Evolutionary conservation across 768 basidiomycete species (phyloP).

Genomic region (Leucosporidium creatinivorum): DNA sequence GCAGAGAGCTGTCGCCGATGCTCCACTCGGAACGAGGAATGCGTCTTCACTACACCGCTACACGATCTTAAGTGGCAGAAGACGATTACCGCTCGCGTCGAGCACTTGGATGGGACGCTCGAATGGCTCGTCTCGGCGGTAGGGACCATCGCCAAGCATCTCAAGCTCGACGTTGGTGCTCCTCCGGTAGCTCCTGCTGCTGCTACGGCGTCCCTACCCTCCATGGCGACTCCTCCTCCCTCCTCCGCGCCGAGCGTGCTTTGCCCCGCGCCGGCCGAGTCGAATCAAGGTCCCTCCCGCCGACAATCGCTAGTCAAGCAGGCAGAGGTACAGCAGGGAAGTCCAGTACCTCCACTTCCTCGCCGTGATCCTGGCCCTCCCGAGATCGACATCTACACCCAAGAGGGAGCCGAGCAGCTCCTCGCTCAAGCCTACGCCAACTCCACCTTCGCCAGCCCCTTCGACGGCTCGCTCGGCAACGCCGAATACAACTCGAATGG

Average conservation of each 20-base stretch:
- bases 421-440: conserved; percentile 5
- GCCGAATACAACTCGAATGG: no score
- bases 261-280: neutral
- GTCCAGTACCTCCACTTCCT: neutral
- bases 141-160: neutral
- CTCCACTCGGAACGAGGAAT: neutral
- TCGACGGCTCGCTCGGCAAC: no score
- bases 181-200: neutral
- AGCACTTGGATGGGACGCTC: neutral
- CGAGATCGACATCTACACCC: neutral
- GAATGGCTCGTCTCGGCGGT: neutral
- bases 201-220: neutral
- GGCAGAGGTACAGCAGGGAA: no score
- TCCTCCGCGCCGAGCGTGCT: neutral
- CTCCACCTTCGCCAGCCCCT: neutral
- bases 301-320: no score
- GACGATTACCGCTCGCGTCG: neutral
- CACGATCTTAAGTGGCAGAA: conserved; percentile 6
- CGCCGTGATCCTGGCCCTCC: neutral
- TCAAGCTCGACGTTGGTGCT: neutral
- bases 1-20: neutral
- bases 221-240: neutral
- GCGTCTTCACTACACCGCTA: neutral
- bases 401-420: neutral
- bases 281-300: neutral